A percentile compares a stretch with the other conserved stretches of the same genome.
Conservation (phyloP, 768 basidiomycete species). For the Naganishia onofrii region DNA sequence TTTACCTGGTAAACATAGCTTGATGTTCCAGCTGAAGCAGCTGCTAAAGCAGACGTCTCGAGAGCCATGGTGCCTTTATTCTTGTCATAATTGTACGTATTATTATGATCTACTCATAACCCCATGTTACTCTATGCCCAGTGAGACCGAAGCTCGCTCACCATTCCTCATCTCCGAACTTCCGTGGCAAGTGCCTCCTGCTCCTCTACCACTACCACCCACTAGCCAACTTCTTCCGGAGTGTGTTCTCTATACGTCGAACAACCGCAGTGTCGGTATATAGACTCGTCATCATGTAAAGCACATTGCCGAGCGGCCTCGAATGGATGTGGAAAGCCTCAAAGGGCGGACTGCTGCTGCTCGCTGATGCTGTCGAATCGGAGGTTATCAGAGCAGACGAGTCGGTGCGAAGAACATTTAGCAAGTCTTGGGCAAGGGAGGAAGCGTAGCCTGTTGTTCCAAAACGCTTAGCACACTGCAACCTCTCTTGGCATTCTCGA, state of each 20-base stretch:
- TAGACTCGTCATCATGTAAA: slow-evolving; percentile 50
- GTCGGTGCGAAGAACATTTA: slow-evolving; percentile 61
- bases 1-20: too few species aligned
- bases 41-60: too few species aligned
- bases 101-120: too few species aligned
- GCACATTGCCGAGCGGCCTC: slow-evolving; percentile 76
- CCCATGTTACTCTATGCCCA: too few species aligned
- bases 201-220: slow-evolving; percentile 13
- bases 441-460: slow-evolving; percentile 59
- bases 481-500: background rate
- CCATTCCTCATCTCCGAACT: too few species aligned
- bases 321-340: slow-evolving; percentile 70
- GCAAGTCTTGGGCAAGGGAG: slow-evolving; percentile 64
- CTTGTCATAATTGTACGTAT: too few species aligned
- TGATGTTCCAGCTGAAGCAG: too few species aligned
- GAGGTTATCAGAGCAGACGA: slow-evolving; percentile 64
- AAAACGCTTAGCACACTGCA: too few species aligned
- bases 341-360: slow-evolving; percentile 57
- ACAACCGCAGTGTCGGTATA: slow-evolving; percentile 45
- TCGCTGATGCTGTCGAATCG: slow-evolving; percentile 82
- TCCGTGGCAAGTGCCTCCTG: background rate
- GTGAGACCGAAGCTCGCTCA: too few species aligned
- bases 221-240: slow-evolving; percentile 30
- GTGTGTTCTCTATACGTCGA: slow-evolving; percentile 54
- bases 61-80: too few species aligned